Conservation (phyloP, 352 stramenopile genomes). For the Phytophthora crassamura region DNA sequence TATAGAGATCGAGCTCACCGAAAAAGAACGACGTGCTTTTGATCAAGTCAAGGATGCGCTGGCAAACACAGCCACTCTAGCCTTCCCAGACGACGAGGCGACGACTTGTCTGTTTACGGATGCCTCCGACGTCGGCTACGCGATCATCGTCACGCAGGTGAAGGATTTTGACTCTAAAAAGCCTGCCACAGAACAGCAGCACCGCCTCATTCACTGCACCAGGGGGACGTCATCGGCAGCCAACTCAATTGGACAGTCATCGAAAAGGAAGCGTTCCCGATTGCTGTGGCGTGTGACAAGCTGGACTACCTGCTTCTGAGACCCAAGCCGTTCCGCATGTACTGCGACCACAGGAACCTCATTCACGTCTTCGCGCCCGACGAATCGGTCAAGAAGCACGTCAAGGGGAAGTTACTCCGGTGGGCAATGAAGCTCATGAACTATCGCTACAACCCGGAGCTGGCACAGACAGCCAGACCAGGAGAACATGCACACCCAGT, state of each 20-base stretch:
- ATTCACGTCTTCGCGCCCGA: no score
- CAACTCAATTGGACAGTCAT: no score
- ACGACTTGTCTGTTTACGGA: slow-evolving; percentile 11
- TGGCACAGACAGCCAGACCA: no score
- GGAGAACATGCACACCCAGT: no score
- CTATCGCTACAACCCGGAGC: no score
- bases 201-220: neutral
- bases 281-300: slow-evolving; percentile 4
- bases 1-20: neutral
- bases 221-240: no score
- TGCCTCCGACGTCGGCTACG: neutral
- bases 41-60: slow-evolving; percentile 2
- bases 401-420: no score
- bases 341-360: neutral
- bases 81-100: slow-evolving; percentile 1
- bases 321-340: slow-evolving; percentile 1
- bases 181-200: neutral
- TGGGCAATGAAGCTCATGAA: no score
- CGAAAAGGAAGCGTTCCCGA: neutral
- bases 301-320: slow-evolving; percentile 17
- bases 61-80: slow-evolving; percentile 1
- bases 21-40: neutral
- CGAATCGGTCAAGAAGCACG: no score
- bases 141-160: slow-evolving; percentile 9
- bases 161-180: neutral